Evolutionary conservation across 176 grass and related monocot genomes (phyloP).

Genomic region (Oryza nivara): DNA sequence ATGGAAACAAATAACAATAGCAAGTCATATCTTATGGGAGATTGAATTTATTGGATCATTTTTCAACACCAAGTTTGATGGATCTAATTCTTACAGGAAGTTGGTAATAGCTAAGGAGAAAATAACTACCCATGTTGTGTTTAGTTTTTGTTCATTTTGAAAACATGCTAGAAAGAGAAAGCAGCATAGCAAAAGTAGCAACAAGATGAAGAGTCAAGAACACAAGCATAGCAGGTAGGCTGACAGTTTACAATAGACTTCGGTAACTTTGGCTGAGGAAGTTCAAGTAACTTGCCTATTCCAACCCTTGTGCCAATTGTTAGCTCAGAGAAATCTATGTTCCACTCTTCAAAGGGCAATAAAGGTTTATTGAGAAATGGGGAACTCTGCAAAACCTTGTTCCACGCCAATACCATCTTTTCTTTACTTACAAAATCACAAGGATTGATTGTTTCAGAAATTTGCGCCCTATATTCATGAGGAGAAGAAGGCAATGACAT

Average conservation of each 20-base stretch:
- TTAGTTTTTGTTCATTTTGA: constrained; percentile 11
- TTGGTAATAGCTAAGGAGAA: constrained; percentile 14
- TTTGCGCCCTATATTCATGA: constrained; percentile 82
- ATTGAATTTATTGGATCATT: background rate
- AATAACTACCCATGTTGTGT: background rate
- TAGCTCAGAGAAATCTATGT: constrained; percentile 94
- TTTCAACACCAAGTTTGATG: background rate
- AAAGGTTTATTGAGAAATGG: constrained; percentile 86
- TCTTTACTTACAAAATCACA: constrained; percentile 82
- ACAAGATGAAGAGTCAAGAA: constrained; percentile 26
- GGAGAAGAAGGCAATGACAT: constrained; percentile 94
- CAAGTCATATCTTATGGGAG: background rate
- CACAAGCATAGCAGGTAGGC: constrained; percentile 7
- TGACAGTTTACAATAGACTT: constrained; percentile 18
- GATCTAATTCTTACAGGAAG: background rate
- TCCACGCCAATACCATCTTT: constrained; percentile 76
- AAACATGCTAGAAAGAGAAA: constrained; percentile 17
- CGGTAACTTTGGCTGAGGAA: constrained; percentile 13
- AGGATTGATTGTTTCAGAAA: constrained; percentile 44
- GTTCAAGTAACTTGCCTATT: constrained; percentile 76
- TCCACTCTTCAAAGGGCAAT: constrained; percentile 97
- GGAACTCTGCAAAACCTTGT: constrained; percentile 78
- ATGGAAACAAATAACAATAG: constrained; percentile 17
- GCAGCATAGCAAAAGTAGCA: constrained; percentile 23
- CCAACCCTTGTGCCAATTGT: constrained; percentile 98